Evolutionary conservation across 306 rosid genomes (phyloP).

Genomic region (Lithocarpus polystachyus): DNA sequence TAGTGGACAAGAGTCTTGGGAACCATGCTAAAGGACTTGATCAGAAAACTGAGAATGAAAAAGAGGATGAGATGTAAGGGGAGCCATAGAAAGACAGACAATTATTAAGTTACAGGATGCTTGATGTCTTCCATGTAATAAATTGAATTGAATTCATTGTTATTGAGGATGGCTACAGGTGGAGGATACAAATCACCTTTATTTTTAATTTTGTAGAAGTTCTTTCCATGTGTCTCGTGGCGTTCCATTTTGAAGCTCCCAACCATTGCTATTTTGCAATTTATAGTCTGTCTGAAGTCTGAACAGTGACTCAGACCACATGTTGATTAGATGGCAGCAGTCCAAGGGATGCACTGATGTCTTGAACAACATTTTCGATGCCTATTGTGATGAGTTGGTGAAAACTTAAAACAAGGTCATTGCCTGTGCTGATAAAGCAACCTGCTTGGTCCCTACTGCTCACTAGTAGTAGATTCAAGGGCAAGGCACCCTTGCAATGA

Average conservation of each 20-base stretch:
- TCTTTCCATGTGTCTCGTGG: neutral
- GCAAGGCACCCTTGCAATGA: neutral
- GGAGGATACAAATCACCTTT: neutral
- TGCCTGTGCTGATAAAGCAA: neutral
- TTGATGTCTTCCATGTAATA: neutral
- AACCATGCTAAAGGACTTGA: neutral
- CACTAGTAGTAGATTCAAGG: neutral
- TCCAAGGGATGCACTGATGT: neutral
- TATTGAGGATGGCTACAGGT: neutral
- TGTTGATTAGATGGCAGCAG: neutral
- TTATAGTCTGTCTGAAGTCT: neutral
- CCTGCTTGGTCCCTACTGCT: neutral
- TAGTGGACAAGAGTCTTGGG: neutral
- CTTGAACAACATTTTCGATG: neutral
- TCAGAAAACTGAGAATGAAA: neutral
- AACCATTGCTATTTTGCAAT: neutral
- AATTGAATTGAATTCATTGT: neutral
- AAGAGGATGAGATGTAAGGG: neutral
- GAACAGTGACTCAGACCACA: neutral
- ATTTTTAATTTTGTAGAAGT: neutral
- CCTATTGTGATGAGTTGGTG: neutral
- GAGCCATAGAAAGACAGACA: neutral
- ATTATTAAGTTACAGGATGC: neutral
- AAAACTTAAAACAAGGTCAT: neutral
- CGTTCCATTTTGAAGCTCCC: neutral